A percentile compares a stretch with the other conserved stretches of the same genome.
Evolutionary conservation across 768 basidiomycete genomes (phyloP).

Genomic region (Tulasnella calospora): DNA sequence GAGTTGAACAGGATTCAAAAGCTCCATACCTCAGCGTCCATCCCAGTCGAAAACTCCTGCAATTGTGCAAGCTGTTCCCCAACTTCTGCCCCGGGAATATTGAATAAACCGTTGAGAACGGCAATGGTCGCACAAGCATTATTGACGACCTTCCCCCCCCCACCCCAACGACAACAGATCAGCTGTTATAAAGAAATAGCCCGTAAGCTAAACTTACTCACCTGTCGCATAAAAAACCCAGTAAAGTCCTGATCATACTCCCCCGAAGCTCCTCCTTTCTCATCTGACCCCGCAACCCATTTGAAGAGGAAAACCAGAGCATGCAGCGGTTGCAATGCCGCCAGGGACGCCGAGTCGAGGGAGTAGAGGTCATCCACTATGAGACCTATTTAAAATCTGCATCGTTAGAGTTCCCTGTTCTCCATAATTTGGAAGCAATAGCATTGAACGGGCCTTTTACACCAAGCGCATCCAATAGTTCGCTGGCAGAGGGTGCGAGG

Average conservation of each 20-base stretch:
- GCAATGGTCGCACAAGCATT: conserved; percentile 97
- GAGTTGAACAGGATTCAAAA: not conserved
- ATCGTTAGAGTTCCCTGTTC: not conserved
- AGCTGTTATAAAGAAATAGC: not conserved
- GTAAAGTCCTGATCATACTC: conserved; percentile 50
- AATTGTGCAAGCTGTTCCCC: conserved; percentile 70
- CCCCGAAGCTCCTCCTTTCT: conserved; percentile 32
- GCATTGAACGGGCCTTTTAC: conserved; percentile 43
- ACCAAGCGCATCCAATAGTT: conserved; percentile 71
- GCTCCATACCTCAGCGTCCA: conserved; percentile 63
- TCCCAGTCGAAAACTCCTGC: conserved; percentile 68
- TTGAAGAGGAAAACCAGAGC: conserved; percentile 96
- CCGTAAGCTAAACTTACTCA: conserved; percentile 23
- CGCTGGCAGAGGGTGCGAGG: conserved; percentile 44
- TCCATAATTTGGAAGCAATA: not conserved
- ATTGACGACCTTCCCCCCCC: conserved; percentile 64
- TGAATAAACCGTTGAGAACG: conserved; percentile 84
- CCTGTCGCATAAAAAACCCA: conserved; percentile 85
- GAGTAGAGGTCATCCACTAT: conserved; percentile 88
- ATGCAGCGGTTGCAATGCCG: conserved; percentile 72
- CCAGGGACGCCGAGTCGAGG: conserved; percentile 68
- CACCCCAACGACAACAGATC: not conserved
- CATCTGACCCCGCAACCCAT: conserved; percentile 55
- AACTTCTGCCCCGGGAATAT: conserved; percentile 59
- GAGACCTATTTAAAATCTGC: conserved; percentile 35